Conservation (phyloP, 139 green algal genomes). For the Chlorella ohadii region DNA sequence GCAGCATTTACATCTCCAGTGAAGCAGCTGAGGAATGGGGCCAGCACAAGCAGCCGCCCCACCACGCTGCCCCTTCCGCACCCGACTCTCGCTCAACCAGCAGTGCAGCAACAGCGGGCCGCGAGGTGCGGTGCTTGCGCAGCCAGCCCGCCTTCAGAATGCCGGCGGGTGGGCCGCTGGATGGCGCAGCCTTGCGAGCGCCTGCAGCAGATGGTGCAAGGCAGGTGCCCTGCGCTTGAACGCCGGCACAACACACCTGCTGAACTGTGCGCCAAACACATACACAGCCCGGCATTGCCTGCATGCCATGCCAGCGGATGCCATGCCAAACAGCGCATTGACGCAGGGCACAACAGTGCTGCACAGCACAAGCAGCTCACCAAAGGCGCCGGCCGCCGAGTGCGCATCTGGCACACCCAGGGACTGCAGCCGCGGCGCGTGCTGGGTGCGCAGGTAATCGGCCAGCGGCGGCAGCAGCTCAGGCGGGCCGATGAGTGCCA, state of each 20-base stretch:
- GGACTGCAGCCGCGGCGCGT: slow-evolving; percentile 10
- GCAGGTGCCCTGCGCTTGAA: too few species aligned
- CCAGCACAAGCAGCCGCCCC: background rate
- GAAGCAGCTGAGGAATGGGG: background rate
- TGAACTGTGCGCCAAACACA: too few species aligned
- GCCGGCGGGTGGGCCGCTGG: background rate
- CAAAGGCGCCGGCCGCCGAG: slow-evolving; percentile 10
- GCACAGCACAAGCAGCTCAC: too few species aligned
- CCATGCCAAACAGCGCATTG: too few species aligned
- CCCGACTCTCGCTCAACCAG: slow-evolving; percentile 45
- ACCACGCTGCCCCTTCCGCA: background rate
- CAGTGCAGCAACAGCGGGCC: slow-evolving; percentile 57
- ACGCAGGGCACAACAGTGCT: too few species aligned
- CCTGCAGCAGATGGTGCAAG: background rate
- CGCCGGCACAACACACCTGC: too few species aligned
- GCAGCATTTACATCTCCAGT: too few species aligned
- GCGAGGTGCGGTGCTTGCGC: slow-evolving; percentile 57
- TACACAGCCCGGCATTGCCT: too few species aligned
- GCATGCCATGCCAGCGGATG: too few species aligned
- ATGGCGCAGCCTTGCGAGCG: background rate
- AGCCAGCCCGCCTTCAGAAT: slow-evolving; percentile 68
- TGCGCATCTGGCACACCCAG: slow-evolving; percentile 23
- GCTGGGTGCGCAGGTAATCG: slow-evolving; percentile 37
- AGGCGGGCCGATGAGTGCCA: slow-evolving; percentile 41
- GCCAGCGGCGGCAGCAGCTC: slow-evolving; percentile 32